Base-by-base conservation (phyloP, 176 grass and related monocot species). In the Aegilops bicornis region DNA sequence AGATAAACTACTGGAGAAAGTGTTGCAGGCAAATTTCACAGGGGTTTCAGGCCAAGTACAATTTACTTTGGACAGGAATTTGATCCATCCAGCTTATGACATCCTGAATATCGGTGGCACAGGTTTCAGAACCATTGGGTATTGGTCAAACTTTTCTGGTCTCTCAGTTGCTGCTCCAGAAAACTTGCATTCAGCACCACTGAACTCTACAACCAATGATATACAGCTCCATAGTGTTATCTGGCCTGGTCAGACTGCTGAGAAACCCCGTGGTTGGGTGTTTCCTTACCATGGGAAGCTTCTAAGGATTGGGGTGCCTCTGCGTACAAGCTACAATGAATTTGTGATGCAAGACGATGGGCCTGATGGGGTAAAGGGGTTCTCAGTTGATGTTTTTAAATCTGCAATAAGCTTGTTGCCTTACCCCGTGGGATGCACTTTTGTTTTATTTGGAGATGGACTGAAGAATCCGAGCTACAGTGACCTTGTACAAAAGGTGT, bases 351-450 rank as follows among this genome's bases (percentile, higher is more conserved):
- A 84, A 77, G 88, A 87, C 60, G 68, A 85, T 23, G 71, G 86
- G 47, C 84, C 91, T 54, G 88, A 95, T 40, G 86, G 91, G 81
- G 89, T 98, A 25, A 91, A 95, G 37, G 96, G 96, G 32, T 98
- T 93, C 86, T 92, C 93, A 58, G 79, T 95, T 45, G 96, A 98
- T 89, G 91, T 98, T 63, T 98, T 98, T 59, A 89, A 92, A 83
- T 84, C 93, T 78, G 96, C 96, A 35, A 63, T 95, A 42, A 91
- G 45, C 69, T 87, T 92, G 56, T 86, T 98, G 89, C 93, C 96
- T 1, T 98, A 98, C 66, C 89, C 93, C 7, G 88, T 98, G 58
- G 60, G 88, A 20, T 87, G 9, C 76, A 48, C 72, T 23, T 98
- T 98, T 79, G 73, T 92, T 77, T 82, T 98, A 54, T 95, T 98